Evolutionary conservation across 495 filamentous ascomycete genomes (phyloP).

Genomic region (Choiromyces venosus): DNA sequence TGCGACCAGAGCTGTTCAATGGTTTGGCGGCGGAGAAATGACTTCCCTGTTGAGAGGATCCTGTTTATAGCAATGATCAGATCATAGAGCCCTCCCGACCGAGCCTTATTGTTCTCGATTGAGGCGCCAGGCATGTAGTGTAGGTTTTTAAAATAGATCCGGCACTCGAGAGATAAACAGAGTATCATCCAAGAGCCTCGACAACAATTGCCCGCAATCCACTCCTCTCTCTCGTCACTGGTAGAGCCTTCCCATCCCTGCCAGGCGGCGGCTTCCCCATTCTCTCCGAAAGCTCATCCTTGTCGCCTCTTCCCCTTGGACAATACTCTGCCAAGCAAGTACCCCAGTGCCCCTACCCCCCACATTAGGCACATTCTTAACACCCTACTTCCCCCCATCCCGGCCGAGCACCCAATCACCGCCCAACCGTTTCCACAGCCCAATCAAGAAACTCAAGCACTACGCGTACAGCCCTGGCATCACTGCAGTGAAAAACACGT

Average conservation of each 20-base stretch:
- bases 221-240: not conserved
- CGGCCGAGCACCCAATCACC: no score
- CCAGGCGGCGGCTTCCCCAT: constrained; percentile 47
- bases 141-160: constrained; percentile 35
- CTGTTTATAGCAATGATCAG: constrained; percentile 80
- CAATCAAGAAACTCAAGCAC: no score
- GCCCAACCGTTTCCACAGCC: no score
- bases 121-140: constrained; percentile 57
- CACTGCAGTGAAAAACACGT: no score
- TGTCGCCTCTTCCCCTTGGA: no score
- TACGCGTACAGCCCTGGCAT: no score
- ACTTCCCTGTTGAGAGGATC: constrained; percentile 64
- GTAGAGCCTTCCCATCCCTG: constrained; percentile 35
- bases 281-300: no score
- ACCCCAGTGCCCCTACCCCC: no score
- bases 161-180: constrained; percentile 88
- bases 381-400: no score
- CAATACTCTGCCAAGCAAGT: no score
- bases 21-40: constrained; percentile 65
- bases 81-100: constrained; percentile 71
- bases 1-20: constrained; percentile 82
- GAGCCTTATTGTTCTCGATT: constrained; percentile 43
- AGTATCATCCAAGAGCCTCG: no score
- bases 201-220: constrained; percentile 49
- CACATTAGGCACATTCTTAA: no score